Evolutionary conservation across 805 yeast genomes (phyloP), one percentile per base, ranked within the genome.

Genomic region (Suhomyces sp.): DNA sequence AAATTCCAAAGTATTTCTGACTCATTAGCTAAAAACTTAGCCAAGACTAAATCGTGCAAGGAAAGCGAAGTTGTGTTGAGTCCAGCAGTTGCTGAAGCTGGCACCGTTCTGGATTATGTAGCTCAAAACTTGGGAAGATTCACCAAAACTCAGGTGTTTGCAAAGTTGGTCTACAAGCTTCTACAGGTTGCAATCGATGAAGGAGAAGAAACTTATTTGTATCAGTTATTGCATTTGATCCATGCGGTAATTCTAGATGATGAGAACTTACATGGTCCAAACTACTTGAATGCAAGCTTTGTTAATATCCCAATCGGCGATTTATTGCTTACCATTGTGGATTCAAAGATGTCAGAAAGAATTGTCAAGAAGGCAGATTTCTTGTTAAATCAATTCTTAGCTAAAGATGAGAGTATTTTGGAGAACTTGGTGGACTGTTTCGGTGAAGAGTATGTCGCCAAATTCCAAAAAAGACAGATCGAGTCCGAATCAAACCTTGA

Each of bases 241-340:
- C 90, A 88, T 69, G 92, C 88, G 5, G 72, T 85, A 6, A 61
- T 87, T 17, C 60, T 71, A 27, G 87, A 84, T 61, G 78, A 77
- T 50, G 84, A 79, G 54, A 51, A 52, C 8, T 46, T 58, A 26
- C 66, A 74, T 56, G 86, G 83, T 1, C 52, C 63, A 8, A 51
- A 62, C 1, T 70, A 77, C 44, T 57, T 78, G 23, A 73, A 77
- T 31, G 77, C 76, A n/a, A 60, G 69, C 2, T 84, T 80, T 55
- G 66, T 81, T n/a, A 69, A 72, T 23, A 80, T 82, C 45, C 88
- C 90, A 4, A 73, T 84, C 33, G 72, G 85, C 61, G 82, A 81
- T 54, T 68, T 81, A 23, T 67, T 86, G n/a, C 68, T 85, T 48
- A 70, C 80, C 1, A 73, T 86, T 44, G 71, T 77, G 6, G 81